Conservation (phyloP, 805 yeast species). For the Grigorovia transvaalensis region DNA sequence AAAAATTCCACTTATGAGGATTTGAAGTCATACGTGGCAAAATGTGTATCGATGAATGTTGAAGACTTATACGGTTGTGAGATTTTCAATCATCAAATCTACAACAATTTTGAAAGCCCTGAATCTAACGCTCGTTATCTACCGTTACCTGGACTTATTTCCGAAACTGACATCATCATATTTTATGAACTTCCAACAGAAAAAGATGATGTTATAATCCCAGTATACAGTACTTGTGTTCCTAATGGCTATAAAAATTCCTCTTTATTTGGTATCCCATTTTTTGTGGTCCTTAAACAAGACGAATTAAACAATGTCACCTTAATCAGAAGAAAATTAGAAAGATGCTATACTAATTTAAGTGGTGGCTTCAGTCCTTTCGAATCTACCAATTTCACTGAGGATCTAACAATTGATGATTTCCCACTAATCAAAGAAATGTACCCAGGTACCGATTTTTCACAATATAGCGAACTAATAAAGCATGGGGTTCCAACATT, state of each 20-base stretch:
- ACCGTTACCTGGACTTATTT: conserved; percentile 59
- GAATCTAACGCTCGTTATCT: conserved; percentile 41
- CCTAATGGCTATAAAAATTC: conserved; percentile 33
- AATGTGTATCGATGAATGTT: conserved; percentile 30
- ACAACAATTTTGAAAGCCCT: conserved; percentile 56
- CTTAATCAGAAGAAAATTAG: conserved; percentile 46
- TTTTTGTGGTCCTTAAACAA: conserved; percentile 48
- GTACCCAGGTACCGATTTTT: conserved; percentile 15
- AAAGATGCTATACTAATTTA: conserved; percentile 36
- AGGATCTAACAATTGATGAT: conserved; percentile 19
- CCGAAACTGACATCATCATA: conserved; percentile 50
- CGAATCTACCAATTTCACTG: conserved; percentile 11
- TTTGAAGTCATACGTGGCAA: conserved; percentile 50
- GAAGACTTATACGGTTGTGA: conserved; percentile 43
- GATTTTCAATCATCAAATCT: conserved; percentile 57
- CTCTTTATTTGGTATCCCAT: conserved; percentile 63
- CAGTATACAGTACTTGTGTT: conserved; percentile 42
- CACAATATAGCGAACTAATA: conserved; percentile 12
- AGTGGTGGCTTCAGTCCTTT: conserved; percentile 33
- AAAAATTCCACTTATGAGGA: conserved; percentile 56
- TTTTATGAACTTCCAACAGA: conserved; percentile 46
- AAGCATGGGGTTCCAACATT: conserved; percentile 9
- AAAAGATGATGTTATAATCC: conserved; percentile 43
- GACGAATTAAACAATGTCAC: conserved; percentile 50
- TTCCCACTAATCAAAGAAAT: conserved; percentile 28